Conservation (phyloP, 768 basidiomycete species). For the Boletus huronensis region DNA sequence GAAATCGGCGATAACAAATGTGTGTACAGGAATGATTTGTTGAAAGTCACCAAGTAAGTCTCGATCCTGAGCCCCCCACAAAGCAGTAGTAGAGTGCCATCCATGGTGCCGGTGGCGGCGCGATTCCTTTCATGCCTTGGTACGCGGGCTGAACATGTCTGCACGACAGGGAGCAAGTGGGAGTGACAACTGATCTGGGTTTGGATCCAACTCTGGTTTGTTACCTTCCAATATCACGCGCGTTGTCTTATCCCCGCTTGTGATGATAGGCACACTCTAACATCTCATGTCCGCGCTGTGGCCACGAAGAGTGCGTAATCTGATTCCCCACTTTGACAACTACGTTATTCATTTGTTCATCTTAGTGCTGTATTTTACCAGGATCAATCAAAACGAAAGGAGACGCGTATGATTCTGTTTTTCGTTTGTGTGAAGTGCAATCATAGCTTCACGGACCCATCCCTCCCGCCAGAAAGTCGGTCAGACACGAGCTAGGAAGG, state of each 20-base stretch:
- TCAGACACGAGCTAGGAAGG: constrained; percentile 27
- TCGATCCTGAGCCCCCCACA: background rate
- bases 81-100: background rate
- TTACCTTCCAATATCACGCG: background rate
- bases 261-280: constrained; percentile 72
- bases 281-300: constrained; percentile 79
- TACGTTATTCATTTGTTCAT: constrained; percentile 3
- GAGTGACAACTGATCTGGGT: constrained; percentile 84
- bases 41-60: constrained; percentile 86
- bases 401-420: constrained; percentile 92
- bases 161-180: constrained; percentile 77
- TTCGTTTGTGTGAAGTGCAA: constrained; percentile 86
- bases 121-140: background rate
- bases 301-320: constrained; percentile 71
- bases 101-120: constrained; percentile 9
- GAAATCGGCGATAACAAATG: constrained; percentile 85
- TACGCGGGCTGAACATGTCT: constrained; percentile 2
- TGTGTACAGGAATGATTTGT: constrained; percentile 90
- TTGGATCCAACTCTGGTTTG: constrained; percentile 84
- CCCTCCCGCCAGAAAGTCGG: constrained; percentile 44
- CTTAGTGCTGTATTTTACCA: constrained; percentile 91
- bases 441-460: constrained; percentile 70
- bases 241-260: background rate
- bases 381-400: constrained; percentile 95
- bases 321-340: background rate